phyloP scores from a whole-genome alignment of 2,329 filamentous ascomycete genomes.

The Cordyceps farinosa region DNA sequence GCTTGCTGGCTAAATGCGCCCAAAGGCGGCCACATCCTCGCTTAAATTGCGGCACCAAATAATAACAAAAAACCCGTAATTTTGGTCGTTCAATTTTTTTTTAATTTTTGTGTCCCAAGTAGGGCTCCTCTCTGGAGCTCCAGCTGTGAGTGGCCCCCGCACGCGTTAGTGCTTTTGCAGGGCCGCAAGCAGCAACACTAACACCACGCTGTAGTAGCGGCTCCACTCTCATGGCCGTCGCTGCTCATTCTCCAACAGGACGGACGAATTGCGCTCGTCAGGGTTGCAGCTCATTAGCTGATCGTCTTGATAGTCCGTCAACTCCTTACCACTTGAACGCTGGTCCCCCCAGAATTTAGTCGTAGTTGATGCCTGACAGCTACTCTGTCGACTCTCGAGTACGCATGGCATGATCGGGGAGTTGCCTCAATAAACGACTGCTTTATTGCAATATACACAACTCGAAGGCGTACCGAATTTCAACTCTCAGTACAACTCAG shows the following conservation, averaged over 20 bases:
- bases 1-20: neutral
- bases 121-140: constrained; percentile 9
- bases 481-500: neutral
- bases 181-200: neutral
- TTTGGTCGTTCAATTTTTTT: constrained; percentile 3
- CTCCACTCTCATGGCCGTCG: neutral
- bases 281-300: no score
- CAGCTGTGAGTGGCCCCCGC: constrained; percentile 2
- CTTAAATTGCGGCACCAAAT: constrained; percentile 9
- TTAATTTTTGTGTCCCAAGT: constrained; percentile 17
- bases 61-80: neutral
- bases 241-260: neutral
- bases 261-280: no score
- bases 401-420: no score
- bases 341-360: no score
- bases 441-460: neutral
- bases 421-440: no score
- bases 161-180: constrained; percentile 4
- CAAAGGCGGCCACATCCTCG: neutral
- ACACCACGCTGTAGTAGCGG: neutral
- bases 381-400: no score
- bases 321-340: no score
- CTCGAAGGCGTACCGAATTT: neutral
- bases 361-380: no score
- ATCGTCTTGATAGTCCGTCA: no score